Evolutionary conservation across 768 basidiomycete species (phyloP).

Genomic region (Boletus reticuloceps): DNA sequence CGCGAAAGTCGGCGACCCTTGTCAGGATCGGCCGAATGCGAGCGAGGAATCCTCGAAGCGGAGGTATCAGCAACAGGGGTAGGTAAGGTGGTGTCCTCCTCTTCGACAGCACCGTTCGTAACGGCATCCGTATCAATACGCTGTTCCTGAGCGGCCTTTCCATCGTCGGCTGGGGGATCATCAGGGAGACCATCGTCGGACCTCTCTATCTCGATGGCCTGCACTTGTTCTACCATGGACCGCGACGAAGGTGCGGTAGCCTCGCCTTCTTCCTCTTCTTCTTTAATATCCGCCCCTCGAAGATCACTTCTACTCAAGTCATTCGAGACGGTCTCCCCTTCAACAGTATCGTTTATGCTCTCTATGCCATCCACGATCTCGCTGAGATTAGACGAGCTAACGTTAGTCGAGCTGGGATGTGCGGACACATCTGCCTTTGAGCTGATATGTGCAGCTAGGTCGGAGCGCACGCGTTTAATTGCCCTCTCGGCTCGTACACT

Average conservation of each 20-base stretch:
- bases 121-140: conserved; percentile 22
- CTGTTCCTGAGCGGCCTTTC: conserved; percentile 2
- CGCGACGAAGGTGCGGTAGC: not conserved
- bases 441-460: conserved; percentile 70
- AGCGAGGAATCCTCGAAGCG: conserved; percentile 59
- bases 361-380: conserved; percentile 32
- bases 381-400: conserved; percentile 32
- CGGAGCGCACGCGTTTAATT: conserved; percentile 83
- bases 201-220: conserved; percentile 22
- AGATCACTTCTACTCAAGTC: conserved; percentile 14
- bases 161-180: conserved; percentile 5
- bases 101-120: conserved; percentile 23
- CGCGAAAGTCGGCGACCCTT: conserved; percentile 58
- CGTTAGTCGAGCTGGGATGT: conserved; percentile 19
- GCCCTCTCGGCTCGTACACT: conserved; percentile 84
- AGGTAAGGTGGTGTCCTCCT: conserved; percentile 29
- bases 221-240: conserved; percentile 3
- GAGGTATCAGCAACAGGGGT: conserved; percentile 41
- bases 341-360: conserved; percentile 27
- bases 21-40: conserved; percentile 80
- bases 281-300: conserved; percentile 24
- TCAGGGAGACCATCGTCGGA: conserved; percentile 21
- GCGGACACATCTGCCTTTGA: conserved; percentile 31
- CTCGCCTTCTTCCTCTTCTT: conserved; percentile 27
- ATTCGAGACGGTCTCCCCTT: conserved; percentile 19